Conservation (phyloP, 257 asterid genomes). For the Datura wrightii region DNA sequence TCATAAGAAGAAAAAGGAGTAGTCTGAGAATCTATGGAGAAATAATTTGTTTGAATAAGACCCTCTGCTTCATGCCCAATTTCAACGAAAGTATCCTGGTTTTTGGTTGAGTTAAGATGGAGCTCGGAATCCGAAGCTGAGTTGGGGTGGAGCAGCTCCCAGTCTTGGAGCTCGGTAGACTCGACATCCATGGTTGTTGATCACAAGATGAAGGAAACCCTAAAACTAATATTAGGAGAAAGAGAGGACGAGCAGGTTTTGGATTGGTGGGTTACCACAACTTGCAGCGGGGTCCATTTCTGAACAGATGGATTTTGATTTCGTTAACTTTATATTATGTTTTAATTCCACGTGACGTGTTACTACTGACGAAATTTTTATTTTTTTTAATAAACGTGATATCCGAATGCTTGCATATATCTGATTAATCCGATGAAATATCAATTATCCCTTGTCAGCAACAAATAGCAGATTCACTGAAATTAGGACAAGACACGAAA, state of each 20-base stretch:
- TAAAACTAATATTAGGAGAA: not conserved
- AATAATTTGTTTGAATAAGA: slow-evolving; percentile 63
- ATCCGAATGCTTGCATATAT: no score
- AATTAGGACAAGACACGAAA: no score
- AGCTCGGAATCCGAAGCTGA: slow-evolving; percentile 47
- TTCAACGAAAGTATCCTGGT: slow-evolving; percentile 45
- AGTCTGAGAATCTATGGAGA: slow-evolving; percentile 59
- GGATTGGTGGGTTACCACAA: slow-evolving; percentile 22
- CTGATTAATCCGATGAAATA: no score
- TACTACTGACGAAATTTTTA: no score
- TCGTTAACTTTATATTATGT: no score
- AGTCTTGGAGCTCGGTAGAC: slow-evolving; percentile 64
- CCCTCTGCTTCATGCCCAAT: slow-evolving; percentile 43
- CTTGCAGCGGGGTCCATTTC: no score
- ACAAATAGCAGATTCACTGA: no score
- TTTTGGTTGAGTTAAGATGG: slow-evolving; percentile 35
- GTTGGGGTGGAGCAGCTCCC: slow-evolving; percentile 75
- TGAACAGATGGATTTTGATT: no score
- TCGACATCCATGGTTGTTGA: slow-evolving; percentile 48
- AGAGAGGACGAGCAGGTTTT: not conserved
- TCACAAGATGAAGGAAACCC: not conserved
- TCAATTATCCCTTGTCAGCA: no score
- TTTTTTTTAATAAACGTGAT: no score
- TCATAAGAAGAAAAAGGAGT: slow-evolving; percentile 30
- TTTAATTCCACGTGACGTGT: no score